Conservation (phyloP, 2,329 filamentous ascomycete genomes). For the Exophiala spinifera region DNA sequence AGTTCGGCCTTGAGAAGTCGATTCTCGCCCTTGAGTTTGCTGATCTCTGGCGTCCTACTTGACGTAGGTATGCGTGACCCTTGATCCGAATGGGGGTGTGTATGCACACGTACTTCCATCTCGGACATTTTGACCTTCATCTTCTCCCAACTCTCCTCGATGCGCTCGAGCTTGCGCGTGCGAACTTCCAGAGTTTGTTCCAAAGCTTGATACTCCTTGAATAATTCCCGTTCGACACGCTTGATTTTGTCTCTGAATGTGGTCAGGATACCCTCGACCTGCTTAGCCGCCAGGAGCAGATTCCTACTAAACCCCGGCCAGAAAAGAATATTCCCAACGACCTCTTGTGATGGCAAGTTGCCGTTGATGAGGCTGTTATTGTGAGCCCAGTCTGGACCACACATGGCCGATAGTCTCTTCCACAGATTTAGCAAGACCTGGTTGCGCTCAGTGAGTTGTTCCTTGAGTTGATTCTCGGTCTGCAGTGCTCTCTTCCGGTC, state of each 20-base stretch:
- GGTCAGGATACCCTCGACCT: conserved; percentile 74
- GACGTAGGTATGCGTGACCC: conserved; percentile 20
- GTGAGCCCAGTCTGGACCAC: conserved; percentile 88
- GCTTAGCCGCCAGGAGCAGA: conserved; percentile 79
- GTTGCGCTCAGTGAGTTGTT: conserved; percentile 87
- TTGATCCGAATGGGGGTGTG: conserved; percentile 1
- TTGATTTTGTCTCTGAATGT: conserved; percentile 78
- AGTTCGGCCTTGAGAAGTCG: conserved; percentile 60
- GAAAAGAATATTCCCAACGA: conserved; percentile 75
- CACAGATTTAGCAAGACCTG: conserved; percentile 82
- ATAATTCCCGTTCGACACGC: conserved; percentile 81
- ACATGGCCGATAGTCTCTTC: conserved; percentile 81
- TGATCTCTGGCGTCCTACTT: conserved; percentile 51
- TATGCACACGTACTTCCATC: conserved; percentile 20
- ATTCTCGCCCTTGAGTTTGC: conserved; percentile 59
- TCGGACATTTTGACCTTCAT: conserved; percentile 37
- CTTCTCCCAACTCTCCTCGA: conserved; percentile 76
- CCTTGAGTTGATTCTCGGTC: conserved; percentile 76
- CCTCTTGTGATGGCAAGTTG: conserved; percentile 78
- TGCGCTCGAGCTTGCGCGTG: conserved; percentile 78
- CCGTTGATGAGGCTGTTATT: conserved; percentile 86
- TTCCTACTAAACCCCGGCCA: conserved; percentile 84
- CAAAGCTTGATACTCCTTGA: conserved; percentile 82
- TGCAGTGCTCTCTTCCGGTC: conserved; percentile 73
- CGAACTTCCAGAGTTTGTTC: conserved; percentile 77